phyloP scores from a whole-genome alignment of 2,329 filamentous ascomycete species.

The Claviceps cyperi region DNA sequence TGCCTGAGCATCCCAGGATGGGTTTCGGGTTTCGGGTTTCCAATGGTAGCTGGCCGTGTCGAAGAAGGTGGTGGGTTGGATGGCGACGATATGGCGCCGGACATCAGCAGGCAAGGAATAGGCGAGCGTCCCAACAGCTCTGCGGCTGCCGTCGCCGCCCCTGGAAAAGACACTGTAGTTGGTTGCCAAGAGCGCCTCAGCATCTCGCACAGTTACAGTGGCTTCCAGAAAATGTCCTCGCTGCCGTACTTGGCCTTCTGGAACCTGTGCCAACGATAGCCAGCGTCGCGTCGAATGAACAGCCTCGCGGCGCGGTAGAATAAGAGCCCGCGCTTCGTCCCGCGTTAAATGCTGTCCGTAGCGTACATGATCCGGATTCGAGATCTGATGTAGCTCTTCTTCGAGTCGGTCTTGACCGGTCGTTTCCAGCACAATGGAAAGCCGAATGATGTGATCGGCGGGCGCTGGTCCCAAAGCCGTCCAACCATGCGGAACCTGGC shows the following conservation, averaged over 20 bases:
- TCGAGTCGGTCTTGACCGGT: conserved; percentile 20
- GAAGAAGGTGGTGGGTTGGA: conserved; percentile 32
- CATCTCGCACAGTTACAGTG: conserved; percentile 22
- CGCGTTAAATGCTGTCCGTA: conserved; percentile 36
- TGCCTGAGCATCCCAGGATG: neutral
- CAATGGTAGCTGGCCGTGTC: neutral
- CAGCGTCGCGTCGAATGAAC: conserved; percentile 27
- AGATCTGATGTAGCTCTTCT: conserved; percentile 30
- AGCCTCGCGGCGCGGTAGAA: conserved; percentile 27
- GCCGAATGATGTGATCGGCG: conserved; percentile 10
- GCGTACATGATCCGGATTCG: conserved; percentile 28
- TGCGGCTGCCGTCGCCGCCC: conserved; percentile 22
- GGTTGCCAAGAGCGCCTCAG: conserved; percentile 32
- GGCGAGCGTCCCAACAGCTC: conserved; percentile 23
- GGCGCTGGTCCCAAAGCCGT: conserved; percentile 8
- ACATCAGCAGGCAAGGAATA: conserved; percentile 24
- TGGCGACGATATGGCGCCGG: conserved; percentile 23
- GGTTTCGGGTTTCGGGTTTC: neutral
- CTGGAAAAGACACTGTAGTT: conserved; percentile 25
- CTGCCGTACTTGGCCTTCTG: conserved; percentile 20
- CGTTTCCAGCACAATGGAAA: conserved; percentile 18
- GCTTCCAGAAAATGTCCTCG: conserved; percentile 28
- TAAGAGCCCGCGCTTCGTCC: conserved; percentile 32
- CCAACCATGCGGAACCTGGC: conserved; percentile 12
- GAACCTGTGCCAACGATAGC: conserved; percentile 26